Conservation (phyloP, 2,329 filamentous ascomycete species). For the Penicillium capsulatum region DNA sequence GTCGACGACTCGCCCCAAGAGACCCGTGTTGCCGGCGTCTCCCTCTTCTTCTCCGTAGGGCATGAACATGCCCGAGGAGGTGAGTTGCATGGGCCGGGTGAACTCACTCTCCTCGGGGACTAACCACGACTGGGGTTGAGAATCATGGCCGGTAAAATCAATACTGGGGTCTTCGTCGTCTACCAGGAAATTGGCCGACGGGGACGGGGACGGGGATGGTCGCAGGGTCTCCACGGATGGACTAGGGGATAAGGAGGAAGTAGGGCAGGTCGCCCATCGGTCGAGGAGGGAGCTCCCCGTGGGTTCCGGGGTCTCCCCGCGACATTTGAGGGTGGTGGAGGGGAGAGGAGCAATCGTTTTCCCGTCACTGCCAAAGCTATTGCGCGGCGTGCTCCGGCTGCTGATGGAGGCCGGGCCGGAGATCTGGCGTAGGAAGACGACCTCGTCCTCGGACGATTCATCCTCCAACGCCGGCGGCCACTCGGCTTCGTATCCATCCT, state of each 20-base stretch:
- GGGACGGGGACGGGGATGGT: constrained; percentile 64
- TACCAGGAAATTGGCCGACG: constrained; percentile 62
- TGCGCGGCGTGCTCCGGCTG: constrained; percentile 52
- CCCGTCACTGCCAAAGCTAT: constrained; percentile 59
- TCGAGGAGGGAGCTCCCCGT: constrained; percentile 30
- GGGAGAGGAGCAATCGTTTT: constrained; percentile 86
- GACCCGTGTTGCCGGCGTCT: constrained; percentile 58
- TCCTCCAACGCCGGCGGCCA: constrained; percentile 39
- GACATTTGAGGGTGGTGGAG: constrained; percentile 81
- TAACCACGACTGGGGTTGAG: constrained; percentile 30
- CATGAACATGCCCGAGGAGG: constrained; percentile 87
- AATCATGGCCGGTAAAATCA: constrained; percentile 36
- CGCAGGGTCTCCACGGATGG: constrained; percentile 79
- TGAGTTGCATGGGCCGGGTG: constrained; percentile 65
- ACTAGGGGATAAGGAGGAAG: constrained; percentile 59
- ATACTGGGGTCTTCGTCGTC: constrained; percentile 51
- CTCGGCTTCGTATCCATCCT: constrained; percentile 62
- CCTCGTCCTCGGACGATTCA: constrained; percentile 68
- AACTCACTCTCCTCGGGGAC: constrained; percentile 50
- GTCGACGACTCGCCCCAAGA: constrained; percentile 76
- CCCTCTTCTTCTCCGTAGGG: constrained; percentile 65
- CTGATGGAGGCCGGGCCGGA: constrained; percentile 50
- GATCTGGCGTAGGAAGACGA: constrained; percentile 75
- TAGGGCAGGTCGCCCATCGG: constrained; percentile 41
- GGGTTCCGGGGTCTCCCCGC: constrained; percentile 68